Evolutionary conservation across 208 protist genomes (phyloP), one percentile per base, ranked within the genome.

Genomic region (Angomonas ambiguus): DNA sequence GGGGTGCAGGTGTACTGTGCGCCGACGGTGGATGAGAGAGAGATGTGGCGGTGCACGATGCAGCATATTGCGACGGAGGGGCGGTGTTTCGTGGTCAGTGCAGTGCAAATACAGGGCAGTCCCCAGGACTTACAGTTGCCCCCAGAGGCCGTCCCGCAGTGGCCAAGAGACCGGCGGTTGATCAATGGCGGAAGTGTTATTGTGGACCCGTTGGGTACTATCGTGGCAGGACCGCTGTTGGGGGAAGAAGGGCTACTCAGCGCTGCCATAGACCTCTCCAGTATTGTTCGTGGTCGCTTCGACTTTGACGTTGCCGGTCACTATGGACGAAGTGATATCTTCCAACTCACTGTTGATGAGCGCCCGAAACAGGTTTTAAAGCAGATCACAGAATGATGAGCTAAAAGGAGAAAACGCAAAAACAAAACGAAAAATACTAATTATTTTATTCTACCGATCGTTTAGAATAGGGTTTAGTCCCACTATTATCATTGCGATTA

Each of bases 1-100:
- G 51, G 51, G 24, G 51, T 57, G 8, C 18, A 57, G 20, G 24
- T 57, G 20, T 57, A 57, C 51, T 57, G 51, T 28, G 51, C 51
- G 10, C 51, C 51, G 51, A 57, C 51, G 18, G 51, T 57, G 20
- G 51, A 57, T 22, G 18, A n/a, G 51, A 10, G 51, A 10, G 51
- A 57, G 51, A 28, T 57, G 51, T 57, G 51, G 51, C 51, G 24
- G 51, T n/a, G 18, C 51, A 57, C 51, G 10, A 57, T 57, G 51
- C 51, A 28, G 51, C 51, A 57, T 22, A 57, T 57, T 22, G 51
- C 51, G 51, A n/a, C 51, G 51, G 51, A 57, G 51, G 51, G 51
- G 51, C 51, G 51, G 20, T 57, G 51, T 22, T 57, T 57, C 51
- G 51, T 57, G 18, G 24, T n/a, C 18, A 30, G 20, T 28, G 51